Percentiles rank a stretch among this genome's conserved stretches.
Conservation (phyloP, 768 basidiomycete species). For the Leccinum truebloodii region DNA sequence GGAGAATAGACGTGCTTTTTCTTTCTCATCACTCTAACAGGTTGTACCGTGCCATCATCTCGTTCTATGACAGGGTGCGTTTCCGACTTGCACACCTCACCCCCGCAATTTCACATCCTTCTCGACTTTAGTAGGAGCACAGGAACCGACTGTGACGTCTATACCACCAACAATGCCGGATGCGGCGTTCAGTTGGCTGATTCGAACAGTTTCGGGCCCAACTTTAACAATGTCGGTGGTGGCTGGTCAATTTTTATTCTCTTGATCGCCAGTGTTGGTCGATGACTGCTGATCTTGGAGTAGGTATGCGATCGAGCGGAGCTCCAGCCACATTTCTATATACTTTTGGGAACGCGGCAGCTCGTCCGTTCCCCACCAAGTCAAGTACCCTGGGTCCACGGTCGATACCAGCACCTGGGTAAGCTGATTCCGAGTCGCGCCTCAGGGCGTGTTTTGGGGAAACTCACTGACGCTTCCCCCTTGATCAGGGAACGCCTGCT, state of each 20-base stretch:
- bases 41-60: constrained; percentile 32
- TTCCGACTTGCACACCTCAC: neutral
- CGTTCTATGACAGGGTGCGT: constrained; percentile 36
- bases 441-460: no score
- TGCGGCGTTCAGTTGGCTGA: constrained; percentile 33
- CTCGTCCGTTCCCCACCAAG: constrained; percentile 36
- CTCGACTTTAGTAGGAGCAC: constrained; percentile 13
- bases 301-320: constrained; percentile 40
- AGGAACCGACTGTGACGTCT: constrained; percentile 28
- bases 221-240: constrained; percentile 40
- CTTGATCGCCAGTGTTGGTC: neutral
- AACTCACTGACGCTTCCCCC: neutral
- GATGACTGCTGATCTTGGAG: neutral
- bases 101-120: neutral
- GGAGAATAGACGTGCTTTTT: no score
- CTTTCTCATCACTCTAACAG: constrained; percentile 11
- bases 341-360: constrained; percentile 45
- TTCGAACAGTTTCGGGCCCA: constrained; percentile 35
- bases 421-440: neutral
- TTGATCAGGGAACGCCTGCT: constrained; percentile 14
- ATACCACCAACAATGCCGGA: constrained; percentile 28
- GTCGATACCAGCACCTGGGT: constrained; percentile 31
- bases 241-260: constrained; percentile 30
- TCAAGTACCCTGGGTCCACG: constrained; percentile 24
- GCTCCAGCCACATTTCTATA: constrained; percentile 32